Base-by-base conservation (phyloP, 2,329 filamentous ascomycete genomes). In the Trichoderma hamatum region DNA sequence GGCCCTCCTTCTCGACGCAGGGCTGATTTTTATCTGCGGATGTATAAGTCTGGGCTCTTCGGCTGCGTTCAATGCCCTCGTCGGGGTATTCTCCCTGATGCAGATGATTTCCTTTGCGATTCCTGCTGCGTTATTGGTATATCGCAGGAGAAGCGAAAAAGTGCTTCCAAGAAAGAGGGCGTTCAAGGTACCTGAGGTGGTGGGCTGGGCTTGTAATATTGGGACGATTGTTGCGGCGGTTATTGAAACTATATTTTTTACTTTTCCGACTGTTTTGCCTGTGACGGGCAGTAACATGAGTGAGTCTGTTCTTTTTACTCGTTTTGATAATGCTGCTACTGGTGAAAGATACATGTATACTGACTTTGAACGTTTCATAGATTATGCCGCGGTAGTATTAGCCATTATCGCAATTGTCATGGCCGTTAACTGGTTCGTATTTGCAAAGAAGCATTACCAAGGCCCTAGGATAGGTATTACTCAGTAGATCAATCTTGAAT, bases 171-270 rank as follows among this genome's bases (percentile, higher is more conserved):
- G 49, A 1, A 70, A 68, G 21, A 62, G 69, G 34, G 65, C 55
- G 2, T 70, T 70, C 34, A 51, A 19, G 5, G 64, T 70, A 19
- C 69, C 69, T 1, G 58, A 70, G 49, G 16, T 54, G 14, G 4
- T 70, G 14, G 69, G 69, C 2, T 70, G 69, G 69, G 56, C 30
- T 62, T 68, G 64, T 16, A 70, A 70, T 13, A 34, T 70, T 19
- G 64, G 68, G 11, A 69, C 68, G 11, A 26, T 67, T 26, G 9
- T 69, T 26, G 30, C 68, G n/a, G 63, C 68, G 11, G 55, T 67
- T 28, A 26, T 69, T 11, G 54, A 69, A 13, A 67, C 61, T 11
- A 21, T 67, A 1, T 69, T 69, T 32, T 69, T 69, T 6, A 69
- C 63, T 6, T 69, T 69, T 56, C 68, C 68, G 5, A 64, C 43